These are phyloP conservation scores for Metschnikowia proteae DNA, from an alignment of 805 yeast species.

Conservation along the genomic window DNA sequence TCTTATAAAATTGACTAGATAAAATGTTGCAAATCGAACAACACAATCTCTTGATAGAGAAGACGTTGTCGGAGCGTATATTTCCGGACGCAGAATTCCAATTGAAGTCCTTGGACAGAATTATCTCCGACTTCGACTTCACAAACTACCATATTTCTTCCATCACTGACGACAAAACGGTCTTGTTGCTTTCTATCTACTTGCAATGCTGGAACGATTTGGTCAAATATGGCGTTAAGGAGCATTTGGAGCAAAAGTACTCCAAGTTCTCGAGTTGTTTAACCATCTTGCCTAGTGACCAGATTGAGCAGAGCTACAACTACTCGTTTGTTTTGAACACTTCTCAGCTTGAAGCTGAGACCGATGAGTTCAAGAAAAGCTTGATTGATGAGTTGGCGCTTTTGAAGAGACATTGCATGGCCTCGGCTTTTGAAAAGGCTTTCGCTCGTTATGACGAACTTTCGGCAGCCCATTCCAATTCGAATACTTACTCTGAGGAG, in stretches of 20 bases:
- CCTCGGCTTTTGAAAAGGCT: constrained; percentile 89
- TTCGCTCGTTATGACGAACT: constrained; percentile 74
- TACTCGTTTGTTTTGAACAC: constrained; percentile 71
- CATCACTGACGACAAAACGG: constrained; percentile 61
- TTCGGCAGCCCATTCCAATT: constrained; percentile 43
- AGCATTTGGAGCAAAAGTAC: constrained; percentile 51
- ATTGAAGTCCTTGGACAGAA: constrained; percentile 64
- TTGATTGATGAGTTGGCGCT: constrained; percentile 65
- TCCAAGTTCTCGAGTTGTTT: constrained; percentile 33
- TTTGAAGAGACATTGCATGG: constrained; percentile 81
- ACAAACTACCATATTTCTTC: constrained; percentile 92
- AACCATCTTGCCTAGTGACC: constrained; percentile 25
- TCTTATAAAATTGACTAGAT: neutral
- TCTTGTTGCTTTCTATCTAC: constrained; percentile 62
- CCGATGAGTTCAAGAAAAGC: constrained; percentile 46
- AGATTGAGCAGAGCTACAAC: constrained; percentile 76
- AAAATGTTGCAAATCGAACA: constrained; percentile 82
- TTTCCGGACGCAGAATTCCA: constrained; percentile 32
- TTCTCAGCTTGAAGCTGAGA: constrained; percentile 26
- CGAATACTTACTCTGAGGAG: constrained; percentile 43
- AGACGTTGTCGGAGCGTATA: constrained; percentile 72
- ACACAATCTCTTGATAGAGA: constrained; percentile 76
- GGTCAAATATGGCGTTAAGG: constrained; percentile 58
- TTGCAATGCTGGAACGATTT: constrained; percentile 79
- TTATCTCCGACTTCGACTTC: constrained; percentile 92